Conservation (phyloP, 177 flowering plant genomes). For the Vitis hybrid region DNA sequence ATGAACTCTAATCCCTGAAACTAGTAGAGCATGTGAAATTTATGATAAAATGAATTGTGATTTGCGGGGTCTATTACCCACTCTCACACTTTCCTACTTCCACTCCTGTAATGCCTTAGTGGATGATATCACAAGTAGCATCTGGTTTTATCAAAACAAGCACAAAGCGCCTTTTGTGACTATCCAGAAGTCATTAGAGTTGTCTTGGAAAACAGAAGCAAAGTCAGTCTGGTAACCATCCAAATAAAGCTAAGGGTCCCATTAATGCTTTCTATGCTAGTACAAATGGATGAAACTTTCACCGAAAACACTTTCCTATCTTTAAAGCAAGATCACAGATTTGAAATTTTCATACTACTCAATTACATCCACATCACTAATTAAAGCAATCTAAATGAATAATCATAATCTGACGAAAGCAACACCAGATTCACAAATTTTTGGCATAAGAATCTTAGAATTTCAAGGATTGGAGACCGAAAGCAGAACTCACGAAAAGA, state of each 20-base stretch:
- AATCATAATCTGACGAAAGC: too few species aligned
- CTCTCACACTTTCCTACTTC: neutral
- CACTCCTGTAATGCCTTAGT: neutral
- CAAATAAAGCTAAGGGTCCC: neutral
- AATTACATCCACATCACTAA: too few species aligned
- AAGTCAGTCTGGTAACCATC: neutral
- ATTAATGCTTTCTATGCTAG: neutral
- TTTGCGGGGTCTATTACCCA: neutral
- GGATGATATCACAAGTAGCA: neutral
- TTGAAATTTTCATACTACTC: too few species aligned
- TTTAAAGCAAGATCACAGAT: too few species aligned
- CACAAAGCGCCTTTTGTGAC: neutral
- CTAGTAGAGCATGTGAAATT: neutral
- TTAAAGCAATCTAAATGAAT: too few species aligned
- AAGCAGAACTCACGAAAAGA: too few species aligned
- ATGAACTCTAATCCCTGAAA: neutral
- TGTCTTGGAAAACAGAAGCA: neutral
- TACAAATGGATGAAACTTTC: too few species aligned
- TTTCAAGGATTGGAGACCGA: too few species aligned
- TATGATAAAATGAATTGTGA: neutral
- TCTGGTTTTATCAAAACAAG: neutral
- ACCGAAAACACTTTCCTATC: too few species aligned
- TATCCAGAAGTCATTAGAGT: too few species aligned
- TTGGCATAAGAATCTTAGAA: too few species aligned
- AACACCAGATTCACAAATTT: too few species aligned